Evolutionary conservation across 2,329 filamentous ascomycete species (phyloP).

Genomic region (Exophiala sp.): DNA sequence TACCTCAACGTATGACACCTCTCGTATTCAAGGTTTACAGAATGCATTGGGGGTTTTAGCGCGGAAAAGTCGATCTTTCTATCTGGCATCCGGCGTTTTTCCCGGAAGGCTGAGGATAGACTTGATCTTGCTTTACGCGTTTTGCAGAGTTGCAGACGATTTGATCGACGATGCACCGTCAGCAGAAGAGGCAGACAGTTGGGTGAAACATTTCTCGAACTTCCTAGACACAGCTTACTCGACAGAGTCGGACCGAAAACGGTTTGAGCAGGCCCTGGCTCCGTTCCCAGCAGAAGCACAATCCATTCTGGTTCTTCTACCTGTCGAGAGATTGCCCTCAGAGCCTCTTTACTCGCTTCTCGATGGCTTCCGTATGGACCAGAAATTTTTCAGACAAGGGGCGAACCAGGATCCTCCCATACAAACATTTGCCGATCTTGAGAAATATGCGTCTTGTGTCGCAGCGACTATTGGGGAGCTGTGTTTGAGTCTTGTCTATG

Average conservation of each 20-base stretch:
- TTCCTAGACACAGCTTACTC: constrained; percentile 49
- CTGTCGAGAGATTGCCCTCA: constrained; percentile 50
- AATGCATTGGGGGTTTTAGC: constrained; percentile 55
- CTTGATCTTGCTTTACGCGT: constrained; percentile 64
- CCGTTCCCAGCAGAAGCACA: constrained; percentile 50
- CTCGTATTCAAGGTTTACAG: constrained; percentile 52
- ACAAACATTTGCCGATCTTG: constrained; percentile 51
- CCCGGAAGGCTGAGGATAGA: constrained; percentile 62
- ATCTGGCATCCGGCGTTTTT: constrained; percentile 64
- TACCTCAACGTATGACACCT: constrained; percentile 50
- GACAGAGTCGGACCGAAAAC: constrained; percentile 37
- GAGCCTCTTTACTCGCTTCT: constrained; percentile 59
- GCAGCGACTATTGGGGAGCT: constrained; percentile 67
- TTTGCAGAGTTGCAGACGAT: constrained; percentile 68
- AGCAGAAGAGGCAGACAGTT: constrained; percentile 48
- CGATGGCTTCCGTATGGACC: constrained; percentile 63
- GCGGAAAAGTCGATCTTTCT: constrained; percentile 67
- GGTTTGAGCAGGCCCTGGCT: constrained; percentile 29
- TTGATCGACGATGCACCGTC: constrained; percentile 60
- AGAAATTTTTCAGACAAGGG: constrained; percentile 45
- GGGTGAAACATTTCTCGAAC: constrained; percentile 53
- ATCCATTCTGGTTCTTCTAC: constrained; percentile 56
- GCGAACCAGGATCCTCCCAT: constrained; percentile 49
- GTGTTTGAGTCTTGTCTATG: constrained; percentile 61
- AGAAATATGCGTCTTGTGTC: constrained; percentile 60